phyloP scores from a whole-genome alignment of 108 stramenopile genomes.

The Aurantiochytrium sp. region DNA sequence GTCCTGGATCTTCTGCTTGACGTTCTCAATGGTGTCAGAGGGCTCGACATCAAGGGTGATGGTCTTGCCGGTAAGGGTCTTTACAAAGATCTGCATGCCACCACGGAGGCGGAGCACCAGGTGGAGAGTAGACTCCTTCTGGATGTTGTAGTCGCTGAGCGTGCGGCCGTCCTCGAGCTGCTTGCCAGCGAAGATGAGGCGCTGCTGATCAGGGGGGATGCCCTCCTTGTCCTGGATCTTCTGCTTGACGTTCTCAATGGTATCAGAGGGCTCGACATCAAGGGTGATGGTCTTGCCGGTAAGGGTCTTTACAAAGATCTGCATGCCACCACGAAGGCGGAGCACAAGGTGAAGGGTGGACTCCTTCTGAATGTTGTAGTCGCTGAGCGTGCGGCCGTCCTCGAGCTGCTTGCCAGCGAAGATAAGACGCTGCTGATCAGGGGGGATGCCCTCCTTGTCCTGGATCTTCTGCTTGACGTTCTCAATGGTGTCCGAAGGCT shows the following conservation, averaged over 20 bases:
- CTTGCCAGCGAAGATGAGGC: conserved; percentile 88
- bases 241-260: conserved; percentile 65
- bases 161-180: conserved; percentile 85
- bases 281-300: conserved; percentile 95
- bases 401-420: conserved; percentile 90
- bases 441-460: conserved; percentile 29
- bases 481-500: conserved; percentile 95
- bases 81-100: conserved; percentile 47
- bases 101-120: not conserved
- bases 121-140: no score
- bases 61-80: conserved; percentile 92
- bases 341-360: conserved; percentile 88
- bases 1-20: conserved; percentile 24
- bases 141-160: no score
- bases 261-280: conserved; percentile 95
- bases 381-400: conserved; percentile 77
- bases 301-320: conserved; percentile 72
- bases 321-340: conserved; percentile 66
- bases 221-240: conserved; percentile 29
- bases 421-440: conserved; percentile 73
- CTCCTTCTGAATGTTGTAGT: conserved; percentile 93
- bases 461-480: conserved; percentile 17
- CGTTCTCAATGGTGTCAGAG: conserved; percentile 82
- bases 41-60: conserved; percentile 98
- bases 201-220: conserved; percentile 57